Percentiles rank a stretch among this genome's conserved stretches.
Conservation (phyloP, 176 grass and related monocot genomes). For the Rhynchospora tenuis region DNA sequence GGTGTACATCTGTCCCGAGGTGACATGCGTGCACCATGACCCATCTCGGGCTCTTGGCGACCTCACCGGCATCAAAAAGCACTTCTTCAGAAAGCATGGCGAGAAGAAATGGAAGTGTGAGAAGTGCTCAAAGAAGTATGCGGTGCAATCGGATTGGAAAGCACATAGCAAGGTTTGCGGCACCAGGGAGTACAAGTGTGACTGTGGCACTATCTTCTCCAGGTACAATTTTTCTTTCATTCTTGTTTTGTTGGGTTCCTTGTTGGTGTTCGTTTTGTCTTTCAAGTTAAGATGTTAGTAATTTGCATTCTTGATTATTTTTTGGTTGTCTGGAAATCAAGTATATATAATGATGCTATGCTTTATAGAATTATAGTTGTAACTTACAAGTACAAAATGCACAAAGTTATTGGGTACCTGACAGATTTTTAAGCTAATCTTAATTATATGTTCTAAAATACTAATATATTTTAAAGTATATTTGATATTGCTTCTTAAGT, state of each 20-base stretch:
- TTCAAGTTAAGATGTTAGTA: background rate
- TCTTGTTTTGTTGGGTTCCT: background rate
- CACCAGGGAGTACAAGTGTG: conserved; percentile 92
- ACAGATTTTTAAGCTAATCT: background rate
- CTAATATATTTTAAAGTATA: background rate
- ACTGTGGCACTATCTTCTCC: conserved; percentile 91
- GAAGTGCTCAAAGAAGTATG: conserved; percentile 96
- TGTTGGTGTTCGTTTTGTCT: background rate
- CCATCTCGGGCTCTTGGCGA: conserved; percentile 75
- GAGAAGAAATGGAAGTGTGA: conserved; percentile 99
- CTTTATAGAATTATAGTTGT: background rate
- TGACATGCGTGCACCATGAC: conserved; percentile 84
- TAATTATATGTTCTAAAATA: conserved; percentile 1
- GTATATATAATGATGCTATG: background rate
- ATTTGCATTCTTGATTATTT: background rate
- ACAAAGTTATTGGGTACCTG: background rate
- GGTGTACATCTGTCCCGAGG: conserved; percentile 87
- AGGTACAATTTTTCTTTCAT: conserved; percentile 32
- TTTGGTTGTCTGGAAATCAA: background rate
- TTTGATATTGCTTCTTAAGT: too few species aligned
- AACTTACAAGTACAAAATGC: background rate
- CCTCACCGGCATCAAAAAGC: conserved; percentile 94
- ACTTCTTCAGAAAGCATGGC: conserved; percentile 98
- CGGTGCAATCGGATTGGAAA: conserved; percentile 98
- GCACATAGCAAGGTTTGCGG: conserved; percentile 98